Evolutionary conservation across 176 grass and related monocot genomes (phyloP).

Genomic region (Lolium multiflorum): DNA sequence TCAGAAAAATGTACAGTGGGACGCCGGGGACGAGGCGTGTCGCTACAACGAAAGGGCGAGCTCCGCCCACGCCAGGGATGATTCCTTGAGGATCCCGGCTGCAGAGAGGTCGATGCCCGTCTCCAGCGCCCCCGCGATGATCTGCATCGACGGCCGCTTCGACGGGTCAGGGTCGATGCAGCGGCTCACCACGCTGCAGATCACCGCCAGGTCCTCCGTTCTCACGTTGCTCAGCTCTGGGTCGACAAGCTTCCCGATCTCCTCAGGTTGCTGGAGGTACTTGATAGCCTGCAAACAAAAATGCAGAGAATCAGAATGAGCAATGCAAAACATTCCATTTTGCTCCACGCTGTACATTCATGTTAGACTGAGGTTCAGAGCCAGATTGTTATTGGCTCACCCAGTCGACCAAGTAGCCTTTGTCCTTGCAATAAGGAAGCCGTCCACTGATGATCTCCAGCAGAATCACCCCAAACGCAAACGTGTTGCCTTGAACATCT

Average conservation of each 20-base stretch:
- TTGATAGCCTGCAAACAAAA: constrained; percentile 50
- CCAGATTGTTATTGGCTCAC: constrained; percentile 53
- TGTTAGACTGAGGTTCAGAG: neutral
- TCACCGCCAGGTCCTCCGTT: constrained; percentile 59
- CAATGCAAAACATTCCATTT: neutral
- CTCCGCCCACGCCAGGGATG: constrained; percentile 80
- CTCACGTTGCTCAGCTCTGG: constrained; percentile 62
- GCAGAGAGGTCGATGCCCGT: constrained; percentile 75
- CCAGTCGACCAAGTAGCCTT: constrained; percentile 78
- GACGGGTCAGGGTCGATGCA: constrained; percentile 57
- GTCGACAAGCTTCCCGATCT: constrained; percentile 77
- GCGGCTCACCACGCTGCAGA: constrained; percentile 86
- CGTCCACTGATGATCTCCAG: constrained; percentile 93
- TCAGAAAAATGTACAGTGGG: constrained; percentile 32
- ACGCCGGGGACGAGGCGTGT: too few relatives aligned
- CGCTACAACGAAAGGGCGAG: constrained; percentile 71
- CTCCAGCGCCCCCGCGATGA: constrained; percentile 80
- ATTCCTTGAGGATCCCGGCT: constrained; percentile 79
- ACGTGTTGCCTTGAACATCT: constrained; percentile 75
- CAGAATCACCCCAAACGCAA: constrained; percentile 82
- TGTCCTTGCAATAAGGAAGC: constrained; percentile 88
- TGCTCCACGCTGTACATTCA: neutral
- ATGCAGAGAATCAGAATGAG: neutral
- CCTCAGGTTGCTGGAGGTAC: constrained; percentile 81
- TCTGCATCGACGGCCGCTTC: constrained; percentile 94